These are phyloP conservation scores for Quercus tomentella DNA, from an alignment of 331 rosid species.

Conservation along the genomic window DNA sequence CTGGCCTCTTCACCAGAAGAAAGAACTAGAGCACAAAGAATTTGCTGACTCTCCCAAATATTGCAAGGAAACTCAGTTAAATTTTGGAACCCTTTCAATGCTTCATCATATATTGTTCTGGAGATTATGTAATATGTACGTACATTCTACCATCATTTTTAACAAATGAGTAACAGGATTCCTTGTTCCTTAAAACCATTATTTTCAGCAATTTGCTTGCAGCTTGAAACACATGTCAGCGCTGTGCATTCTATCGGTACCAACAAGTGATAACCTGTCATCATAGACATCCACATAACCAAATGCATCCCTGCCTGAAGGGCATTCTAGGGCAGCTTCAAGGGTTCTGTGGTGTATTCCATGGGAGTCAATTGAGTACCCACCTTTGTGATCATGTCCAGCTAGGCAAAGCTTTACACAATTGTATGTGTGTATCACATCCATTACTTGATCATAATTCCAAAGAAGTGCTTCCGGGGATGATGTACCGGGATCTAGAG, in stretches of 20 bases:
- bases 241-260: slow-evolving; percentile 57
- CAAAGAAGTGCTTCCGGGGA: slow-evolving; percentile 51
- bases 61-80: not conserved
- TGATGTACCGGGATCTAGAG: slow-evolving; percentile 68
- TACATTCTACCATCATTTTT: not conserved
- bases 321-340: slow-evolving; percentile 94
- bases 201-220: slow-evolving; percentile 16
- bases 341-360: slow-evolving; percentile 82
- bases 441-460: slow-evolving; percentile 85
- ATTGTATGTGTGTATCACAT: slow-evolving; percentile 59
- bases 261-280: slow-evolving; percentile 58
- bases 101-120: not conserved
- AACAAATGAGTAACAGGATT: not conserved
- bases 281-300: slow-evolving; percentile 65
- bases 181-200: not conserved
- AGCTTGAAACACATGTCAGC: slow-evolving; percentile 54
- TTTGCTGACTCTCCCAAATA: not conserved
- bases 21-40: not conserved
- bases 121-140: not conserved
- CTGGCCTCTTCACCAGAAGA: not conserved
- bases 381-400: slow-evolving; percentile 86
- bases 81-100: not conserved
- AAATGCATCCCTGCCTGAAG: slow-evolving; percentile 71
- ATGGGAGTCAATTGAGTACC: slow-evolving; percentile 64
- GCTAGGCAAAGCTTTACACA: slow-evolving; percentile 81